A percentile compares a stretch with the other conserved stretches of the same genome.
Evolutionary conservation across 208 protist genomes (phyloP).

Genomic region (Borovskyia barvae): DNA sequence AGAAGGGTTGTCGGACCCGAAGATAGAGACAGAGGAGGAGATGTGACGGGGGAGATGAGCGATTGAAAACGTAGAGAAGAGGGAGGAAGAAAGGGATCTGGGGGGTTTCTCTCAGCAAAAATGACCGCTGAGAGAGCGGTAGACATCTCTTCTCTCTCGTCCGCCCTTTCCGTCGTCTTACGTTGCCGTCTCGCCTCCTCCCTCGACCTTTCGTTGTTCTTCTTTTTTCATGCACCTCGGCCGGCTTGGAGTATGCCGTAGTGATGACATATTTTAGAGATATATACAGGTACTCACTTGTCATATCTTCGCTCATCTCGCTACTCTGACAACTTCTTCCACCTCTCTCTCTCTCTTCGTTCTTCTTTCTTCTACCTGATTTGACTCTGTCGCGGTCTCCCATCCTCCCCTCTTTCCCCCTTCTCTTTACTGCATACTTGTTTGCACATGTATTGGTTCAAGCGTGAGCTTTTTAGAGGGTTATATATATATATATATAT

Average conservation of each 20-base stretch:
- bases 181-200: no score
- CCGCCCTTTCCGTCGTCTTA: neutral
- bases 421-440: neutral
- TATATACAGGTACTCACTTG: neutral
- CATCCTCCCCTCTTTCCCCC: neutral
- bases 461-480: neutral
- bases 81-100: no score
- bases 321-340: neutral
- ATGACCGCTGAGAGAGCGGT: no score
- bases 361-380: neutral
- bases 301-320: neutral
- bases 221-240: neutral
- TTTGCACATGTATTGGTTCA: neutral
- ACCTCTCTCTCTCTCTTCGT: constrained; percentile 6
- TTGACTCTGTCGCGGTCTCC: neutral
- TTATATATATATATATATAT: constrained; percentile 6
- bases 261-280: neutral
- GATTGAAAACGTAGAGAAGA: no score
- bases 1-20: no score
- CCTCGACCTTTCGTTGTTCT: neutral
- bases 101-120: no score
- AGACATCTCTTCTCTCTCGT: no score
- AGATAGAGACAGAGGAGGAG: no score
- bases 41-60: no score
- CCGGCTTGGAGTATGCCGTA: no score